Evolutionary conservation across 1,284 basidiomycete genomes (phyloP), one percentile per base, ranked within the genome.

Genomic region (Puccinia horiana): DNA sequence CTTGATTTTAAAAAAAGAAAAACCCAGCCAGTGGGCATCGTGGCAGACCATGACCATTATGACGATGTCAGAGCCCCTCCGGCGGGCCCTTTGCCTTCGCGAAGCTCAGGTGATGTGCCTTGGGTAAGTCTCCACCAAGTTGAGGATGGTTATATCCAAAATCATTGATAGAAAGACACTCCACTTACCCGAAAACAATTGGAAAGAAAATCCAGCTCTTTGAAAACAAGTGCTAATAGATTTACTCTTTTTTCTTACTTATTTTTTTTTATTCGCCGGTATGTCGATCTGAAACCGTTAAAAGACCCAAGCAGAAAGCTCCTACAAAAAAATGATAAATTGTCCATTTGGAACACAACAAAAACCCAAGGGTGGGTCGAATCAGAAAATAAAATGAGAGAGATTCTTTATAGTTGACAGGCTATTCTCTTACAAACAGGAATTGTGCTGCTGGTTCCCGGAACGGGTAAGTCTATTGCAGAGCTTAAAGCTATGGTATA

Each of bases 371-470:
- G 58, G 58, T 61, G 1, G 18, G 58, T 26, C 16, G 29, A 3
- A 35, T 61, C 29, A 11, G 18, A 26, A 4, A 35, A 61, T 16
- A 8, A 1, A 29, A 5, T 0, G 12, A 56, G 12, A 42, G 32
- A 14, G 9, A 9, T 37, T 29, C 35, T 42, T 16, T 42, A 11
- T 18, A 58, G 18, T 61, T 61, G 58, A 61, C 58, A 2, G 29
- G 26, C 2, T 26, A 29, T 26, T 72, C 2, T 32, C 5, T 54
- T 23, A 2, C n/a, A 54, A 32, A 3, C 40, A 80, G 77, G 77
- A 42, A 80, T 72, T 42, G 65, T 80, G 12, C 40, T 80, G 9
- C 47, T 80, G 16, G 77, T 80, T 44, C 77, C 77, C 32, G 63
- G 77, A 4, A 80, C 77, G 42, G 67, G 77, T 80, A 29, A 58